Evolutionary conservation across 169 alveolate species (phyloP), one percentile per base, ranked within the genome.

Genomic region (Eimeria acervulina): DNA sequence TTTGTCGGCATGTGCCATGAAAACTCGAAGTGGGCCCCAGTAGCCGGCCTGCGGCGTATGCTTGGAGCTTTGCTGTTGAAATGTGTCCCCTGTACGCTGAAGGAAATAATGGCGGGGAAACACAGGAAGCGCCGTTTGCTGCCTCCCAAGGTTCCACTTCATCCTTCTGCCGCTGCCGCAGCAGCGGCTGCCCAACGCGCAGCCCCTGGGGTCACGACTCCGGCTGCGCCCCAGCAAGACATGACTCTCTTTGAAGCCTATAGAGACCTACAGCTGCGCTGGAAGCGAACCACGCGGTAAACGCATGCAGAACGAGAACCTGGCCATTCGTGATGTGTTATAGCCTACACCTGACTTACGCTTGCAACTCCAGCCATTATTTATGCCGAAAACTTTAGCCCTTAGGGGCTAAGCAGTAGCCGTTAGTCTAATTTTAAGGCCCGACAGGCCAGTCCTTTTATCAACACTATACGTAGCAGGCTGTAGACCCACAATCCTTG

Each of bases 61-160:
- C 33, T 70, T 36, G 28, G 51, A 36, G 81, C 10, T 36, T 36
- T 31, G 23, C 51, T 28, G 51, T 3, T 70, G 81, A 70, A 33
- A 70, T 70, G 51, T 15, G 81, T 36, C 51, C 0, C 13, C 21
- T 78, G 17, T 78, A 21, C 88, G 26, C 40, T n/a, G 31, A 78
- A 98, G 99, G 99, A 98, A 74, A 97, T 98, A 33, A 97, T 97
- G 90, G 89, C 96, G 4, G 99, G 99, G 23, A 98, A 98, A 83
- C 99, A 98, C 95, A 90, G 98, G 70, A 90, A 97, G 80, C 94
- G 98, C 51, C 95, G 95, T 87, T 97, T 97, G 44, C 95, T 97
- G 78, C 99, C 99, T 0, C 99, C 99, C 21, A 68, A 97, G 74
- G 96, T 96, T 51, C 99, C 99, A 47, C 93, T 98, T 8, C 99